Evolutionary conservation across 495 filamentous ascomycete genomes (phyloP).

Genomic region (Barbatosphaeria neglecta): DNA sequence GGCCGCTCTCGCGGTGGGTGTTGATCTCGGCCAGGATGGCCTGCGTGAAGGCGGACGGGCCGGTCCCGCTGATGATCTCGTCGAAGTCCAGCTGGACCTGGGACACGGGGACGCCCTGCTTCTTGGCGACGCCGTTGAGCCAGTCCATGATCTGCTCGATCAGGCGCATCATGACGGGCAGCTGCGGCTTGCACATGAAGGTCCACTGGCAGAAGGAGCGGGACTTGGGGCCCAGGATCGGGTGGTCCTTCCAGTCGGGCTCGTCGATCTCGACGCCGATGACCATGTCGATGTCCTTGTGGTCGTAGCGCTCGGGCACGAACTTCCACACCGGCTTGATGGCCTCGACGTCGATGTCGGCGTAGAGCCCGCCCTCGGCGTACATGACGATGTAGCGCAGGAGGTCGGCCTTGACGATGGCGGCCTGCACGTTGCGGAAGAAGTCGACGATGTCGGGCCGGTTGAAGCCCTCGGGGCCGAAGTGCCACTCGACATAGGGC

Average conservation of each 20-base stretch:
- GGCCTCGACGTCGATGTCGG: constrained; percentile 42
- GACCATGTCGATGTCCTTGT: constrained; percentile 45
- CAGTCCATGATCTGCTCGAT: constrained; percentile 49
- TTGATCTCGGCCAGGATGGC: constrained; percentile 51
- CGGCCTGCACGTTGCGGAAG: constrained; percentile 28
- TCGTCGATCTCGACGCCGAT: constrained; percentile 56
- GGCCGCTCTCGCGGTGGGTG: constrained; percentile 9
- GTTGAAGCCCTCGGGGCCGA: constrained; percentile 34
- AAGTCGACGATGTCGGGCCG: constrained; percentile 34
- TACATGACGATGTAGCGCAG: constrained; percentile 41
- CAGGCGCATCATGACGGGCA: constrained; percentile 50
- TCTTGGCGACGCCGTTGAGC: constrained; percentile 40
- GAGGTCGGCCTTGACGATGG: constrained; percentile 39
- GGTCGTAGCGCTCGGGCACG: constrained; percentile 37
- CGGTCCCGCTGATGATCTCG: constrained; percentile 55
- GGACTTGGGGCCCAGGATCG: constrained; percentile 50
- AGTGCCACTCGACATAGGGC: constrained; percentile 27
- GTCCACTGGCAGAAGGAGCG: constrained; percentile 61
- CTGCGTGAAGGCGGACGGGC: constrained; percentile 52
- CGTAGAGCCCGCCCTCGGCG: constrained; percentile 39
- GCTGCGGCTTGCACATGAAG: constrained; percentile 49
- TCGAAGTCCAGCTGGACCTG: constrained; percentile 53
- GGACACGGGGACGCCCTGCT: constrained; percentile 39
- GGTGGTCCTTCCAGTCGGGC: constrained; percentile 46
- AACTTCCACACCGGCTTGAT: constrained; percentile 36